phyloP scores from a whole-genome alignment of 805 yeast genomes.

The Barnettozyma sucrosica region DNA sequence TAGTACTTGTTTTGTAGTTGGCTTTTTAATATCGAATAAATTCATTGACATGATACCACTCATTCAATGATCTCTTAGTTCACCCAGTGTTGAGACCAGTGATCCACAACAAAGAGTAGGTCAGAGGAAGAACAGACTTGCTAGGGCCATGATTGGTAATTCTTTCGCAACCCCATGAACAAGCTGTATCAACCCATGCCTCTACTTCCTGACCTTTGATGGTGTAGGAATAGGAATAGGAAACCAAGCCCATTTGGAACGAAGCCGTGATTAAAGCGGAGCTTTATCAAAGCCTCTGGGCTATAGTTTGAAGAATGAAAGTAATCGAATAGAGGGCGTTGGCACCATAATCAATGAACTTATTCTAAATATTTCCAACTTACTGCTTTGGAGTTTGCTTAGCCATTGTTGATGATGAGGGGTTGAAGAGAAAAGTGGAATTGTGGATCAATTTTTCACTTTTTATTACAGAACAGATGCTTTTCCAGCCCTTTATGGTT shows the following conservation, averaged over 20 bases:
- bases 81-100: background rate
- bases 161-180: conserved; percentile 9
- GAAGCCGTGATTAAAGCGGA: conserved; percentile 16
- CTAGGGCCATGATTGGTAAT: conserved; percentile 15
- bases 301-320: background rate
- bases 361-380: conserved; percentile 11
- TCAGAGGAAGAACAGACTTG: conserved; percentile 25
- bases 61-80: conserved; percentile 21
- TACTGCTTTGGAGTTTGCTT: conserved; percentile 29
- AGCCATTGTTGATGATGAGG: conserved; percentile 20
- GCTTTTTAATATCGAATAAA: conserved; percentile 1
- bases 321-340: background rate
- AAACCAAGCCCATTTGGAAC: background rate
- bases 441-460: conserved; percentile 5
- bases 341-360: conserved; percentile 5
- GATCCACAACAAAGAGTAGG: conserved; percentile 10
- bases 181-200: conserved; percentile 27
- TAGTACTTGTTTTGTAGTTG: conserved; percentile 6
- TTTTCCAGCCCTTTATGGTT: background rate
- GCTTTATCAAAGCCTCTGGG: conserved; percentile 17
- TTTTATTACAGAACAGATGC: background rate
- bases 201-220: conserved; percentile 13
- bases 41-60: conserved; percentile 29
- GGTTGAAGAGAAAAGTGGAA: background rate
- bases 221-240: conserved; percentile 4